Base-by-base conservation (phyloP, 2,329 filamentous ascomycete species). In the Penicillium sp. region DNA sequence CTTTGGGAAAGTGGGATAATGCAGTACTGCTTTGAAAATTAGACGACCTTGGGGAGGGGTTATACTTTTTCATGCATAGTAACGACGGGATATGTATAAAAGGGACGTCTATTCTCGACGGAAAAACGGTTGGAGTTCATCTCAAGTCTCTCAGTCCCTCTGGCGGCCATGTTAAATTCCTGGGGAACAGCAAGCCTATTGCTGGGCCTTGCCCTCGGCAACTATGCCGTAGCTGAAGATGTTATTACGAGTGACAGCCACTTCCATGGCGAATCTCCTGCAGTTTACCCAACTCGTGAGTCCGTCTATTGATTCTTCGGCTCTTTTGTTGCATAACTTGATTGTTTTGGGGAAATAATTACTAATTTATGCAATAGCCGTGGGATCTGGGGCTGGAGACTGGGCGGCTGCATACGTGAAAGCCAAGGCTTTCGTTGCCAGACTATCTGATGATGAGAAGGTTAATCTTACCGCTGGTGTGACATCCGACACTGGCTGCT, bases 401-500 rank as follows among this genome's bases (percentile, higher is more conserved):
- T 77, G 75, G 75, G 68, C 70, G 26, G 60, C 62, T 14, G 73
- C 75, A 0, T 73, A 74, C 35, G 52, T 62, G 13, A 73, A 75
- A 55, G 78, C 78, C 3, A 69, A 66, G 55, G 65, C 63, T 1
- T 66, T 80, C 14, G 73, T 79, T 14, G 67, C 69, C 0, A 68
- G 75, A 41, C 63, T 80, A 48, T 77, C 75, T 1, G 61, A 74
- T 7, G 73, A 76, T 33, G 77, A 80, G 57, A 79, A 80, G 55
- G 68, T 74, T 5, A 78, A 76, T 4, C 50, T 68, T 19, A 68
- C 66, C 0, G 64, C 66, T 3, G 57, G 65, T 73, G 33, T 74
- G 2, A 52, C 43, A 13, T n/a, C 52, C 1, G 54, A 55, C 0
- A 68, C 53, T 48, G 62, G 63, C 10, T 78, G 75, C 53, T 67